phyloP scores from a whole-genome alignment of 495 filamentous ascomycete genomes.

The Penicillium silybi region DNA sequence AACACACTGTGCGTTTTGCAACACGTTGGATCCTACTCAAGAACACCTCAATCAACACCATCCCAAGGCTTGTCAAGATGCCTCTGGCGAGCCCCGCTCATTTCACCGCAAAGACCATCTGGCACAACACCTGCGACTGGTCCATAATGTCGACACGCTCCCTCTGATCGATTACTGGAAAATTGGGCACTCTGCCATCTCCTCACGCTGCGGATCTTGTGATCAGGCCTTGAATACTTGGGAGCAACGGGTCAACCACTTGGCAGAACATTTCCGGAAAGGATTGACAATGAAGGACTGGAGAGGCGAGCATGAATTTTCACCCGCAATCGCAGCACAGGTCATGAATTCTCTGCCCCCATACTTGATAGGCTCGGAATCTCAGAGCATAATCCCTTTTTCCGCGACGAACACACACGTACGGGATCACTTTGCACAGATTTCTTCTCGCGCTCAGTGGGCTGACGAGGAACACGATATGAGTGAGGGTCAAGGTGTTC shows the following conservation, averaged over 20 bases:
- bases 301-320: conserved; percentile 68
- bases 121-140: conserved; percentile 67
- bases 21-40: conserved; percentile 8
- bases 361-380: conserved; percentile 32
- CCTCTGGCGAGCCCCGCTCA: conserved; percentile 55
- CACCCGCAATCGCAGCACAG: conserved; percentile 54
- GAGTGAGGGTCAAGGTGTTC: too few relatives aligned
- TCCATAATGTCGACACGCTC: conserved; percentile 60
- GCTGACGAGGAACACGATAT: too few relatives aligned
- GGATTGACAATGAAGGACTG: conserved; percentile 62
- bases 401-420: conserved; percentile 12
- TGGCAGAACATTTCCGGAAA: conserved; percentile 61
- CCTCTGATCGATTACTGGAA: conserved; percentile 68
- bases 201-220: conserved; percentile 66
- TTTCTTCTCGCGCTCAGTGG: conserved; percentile 16
- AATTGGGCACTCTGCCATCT: conserved; percentile 50
- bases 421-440: conserved; percentile 18
- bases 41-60: conserved; percentile 43
- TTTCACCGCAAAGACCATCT: conserved; percentile 79
- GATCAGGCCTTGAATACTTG: conserved; percentile 55
- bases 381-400: conserved; percentile 24
- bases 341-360: conserved; percentile 62
- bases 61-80: conserved; percentile 59
- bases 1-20: conserved; percentile 26
- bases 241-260: conserved; percentile 56